Evolutionary conservation across 2,329 filamentous ascomycete species (phyloP).

Genomic region (Talaromyces sp.): DNA sequence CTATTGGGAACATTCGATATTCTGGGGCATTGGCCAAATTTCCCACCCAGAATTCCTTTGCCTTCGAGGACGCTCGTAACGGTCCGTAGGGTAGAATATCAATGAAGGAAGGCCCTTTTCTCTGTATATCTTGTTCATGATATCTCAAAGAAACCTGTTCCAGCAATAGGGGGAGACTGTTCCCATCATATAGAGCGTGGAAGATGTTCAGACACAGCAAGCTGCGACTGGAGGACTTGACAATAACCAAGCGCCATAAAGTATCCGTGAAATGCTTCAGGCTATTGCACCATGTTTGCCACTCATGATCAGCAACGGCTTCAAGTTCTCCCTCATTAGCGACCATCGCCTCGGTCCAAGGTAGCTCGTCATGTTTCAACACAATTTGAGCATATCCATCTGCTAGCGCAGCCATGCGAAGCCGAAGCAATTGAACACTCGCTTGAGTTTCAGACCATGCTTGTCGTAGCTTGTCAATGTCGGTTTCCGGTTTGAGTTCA

Average conservation of each 20-base stretch:
- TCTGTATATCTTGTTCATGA: conserved; percentile 26
- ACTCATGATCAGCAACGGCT: conserved; percentile 36
- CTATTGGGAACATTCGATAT: conserved; percentile 32
- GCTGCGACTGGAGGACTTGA: conserved; percentile 28
- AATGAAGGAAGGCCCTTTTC: conserved; percentile 58
- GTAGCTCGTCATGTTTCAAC: conserved; percentile 44
- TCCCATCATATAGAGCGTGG: conserved; percentile 84
- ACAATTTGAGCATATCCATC: conserved; percentile 77
- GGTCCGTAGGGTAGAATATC: conserved; percentile 70
- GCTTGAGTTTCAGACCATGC: conserved; percentile 60
- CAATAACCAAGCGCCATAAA: conserved; percentile 37
- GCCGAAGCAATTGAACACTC: conserved; percentile 65
- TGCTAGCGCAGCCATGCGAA: conserved; percentile 67
- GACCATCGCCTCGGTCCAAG: conserved; percentile 47
- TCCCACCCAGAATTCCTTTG: conserved; percentile 66
- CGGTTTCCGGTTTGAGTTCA: conserved; percentile 47
- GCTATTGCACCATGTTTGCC: conserved; percentile 53
- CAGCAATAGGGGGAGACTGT: conserved; percentile 69
- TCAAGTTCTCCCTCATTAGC: conserved; percentile 34
- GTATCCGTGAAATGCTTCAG: conserved; percentile 48
- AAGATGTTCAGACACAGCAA: conserved; percentile 69
- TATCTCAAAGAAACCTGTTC: conserved; percentile 58
- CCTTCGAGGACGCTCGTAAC: conserved; percentile 51
- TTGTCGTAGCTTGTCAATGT: conserved; percentile 49
- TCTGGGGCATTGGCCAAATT: conserved; percentile 48